Evolutionary conservation across 768 basidiomycete genomes (phyloP), one percentile per base, ranked within the genome.

Genomic region (Arthromyces matolae): DNA sequence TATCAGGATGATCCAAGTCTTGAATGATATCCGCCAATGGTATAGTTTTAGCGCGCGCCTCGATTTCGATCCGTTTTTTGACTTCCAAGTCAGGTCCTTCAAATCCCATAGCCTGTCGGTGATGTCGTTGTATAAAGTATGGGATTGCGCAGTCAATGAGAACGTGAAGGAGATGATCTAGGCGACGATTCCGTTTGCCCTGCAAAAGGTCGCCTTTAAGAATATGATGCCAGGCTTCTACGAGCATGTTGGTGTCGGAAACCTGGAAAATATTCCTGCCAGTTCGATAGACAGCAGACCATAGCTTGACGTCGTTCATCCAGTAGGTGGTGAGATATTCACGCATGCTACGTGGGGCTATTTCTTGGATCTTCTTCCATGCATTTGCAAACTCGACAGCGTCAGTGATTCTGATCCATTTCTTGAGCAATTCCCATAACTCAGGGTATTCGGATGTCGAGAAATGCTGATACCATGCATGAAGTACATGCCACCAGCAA

Each of bases 401-500:
- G 31, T 53, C 49, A 5, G 50, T 50, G 4, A 63, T 53, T 2
- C 54, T 50, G 20, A 63, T 47, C 61, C 56, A 57, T 6, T 9
- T 9, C 39, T 64, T 60, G 19, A 64, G 51, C 3, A 38, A 35
- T 8, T 37, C 34, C 63, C 62, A 64, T 1, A 63, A 48, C 22
- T 57, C 52, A 7, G 55, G 49, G 16, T 43, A 22, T 3, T 10
- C 4, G 4, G 10, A 43, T 6, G 33, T 33, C 9, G n/a, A 4
- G 35, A 66, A 50, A 42, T 64, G 62, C 25, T 64, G 53, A 29
- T 62, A 60, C 63, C 62, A 64, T 1, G 61, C 57, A 40, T 64
- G 64, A 25, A 64, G 59, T 32, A 64, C 60, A 39, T 64, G 64
- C 64, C 62, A 64, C 60, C 61, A 63, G 50, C 63, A 64, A 1